phyloP scores from a whole-genome alignment of 352 stramenopile species.

The Phytophthora cactorum region DNA sequence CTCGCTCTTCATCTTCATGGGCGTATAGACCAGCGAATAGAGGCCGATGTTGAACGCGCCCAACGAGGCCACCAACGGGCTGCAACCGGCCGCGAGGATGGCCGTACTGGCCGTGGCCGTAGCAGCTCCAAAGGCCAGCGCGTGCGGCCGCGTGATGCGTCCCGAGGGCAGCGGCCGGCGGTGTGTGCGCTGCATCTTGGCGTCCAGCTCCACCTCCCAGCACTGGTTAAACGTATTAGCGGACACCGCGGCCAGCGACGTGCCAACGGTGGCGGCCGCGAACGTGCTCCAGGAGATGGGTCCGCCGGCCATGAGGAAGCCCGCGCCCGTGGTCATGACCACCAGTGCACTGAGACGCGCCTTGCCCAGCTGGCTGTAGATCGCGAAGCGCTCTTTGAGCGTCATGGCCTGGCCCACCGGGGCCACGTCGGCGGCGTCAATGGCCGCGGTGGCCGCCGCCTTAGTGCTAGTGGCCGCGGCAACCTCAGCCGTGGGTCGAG shows the following conservation, averaged over 20 bases:
- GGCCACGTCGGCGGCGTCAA: slow-evolving; percentile 29
- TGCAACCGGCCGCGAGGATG: slow-evolving; percentile 93
- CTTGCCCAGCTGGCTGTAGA: slow-evolving; percentile 96
- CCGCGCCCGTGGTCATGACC: slow-evolving; percentile 95
- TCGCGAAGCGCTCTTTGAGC: slow-evolving; percentile 65
- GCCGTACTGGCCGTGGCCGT: slow-evolving; percentile 89
- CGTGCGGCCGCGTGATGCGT: slow-evolving; percentile 78
- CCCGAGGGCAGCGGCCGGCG: slow-evolving; percentile 94
- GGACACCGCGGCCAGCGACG: slow-evolving; percentile 93
- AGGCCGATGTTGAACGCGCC: slow-evolving; percentile 97
- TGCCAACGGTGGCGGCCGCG: slow-evolving; percentile 92
- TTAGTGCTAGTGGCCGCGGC: slow-evolving; percentile 41
- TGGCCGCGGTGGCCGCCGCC: slow-evolving; percentile 28
- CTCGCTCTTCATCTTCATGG: slow-evolving; percentile 96
- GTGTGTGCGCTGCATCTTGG: slow-evolving; percentile 97
- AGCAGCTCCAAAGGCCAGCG: slow-evolving; percentile 80
- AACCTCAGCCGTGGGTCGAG: slow-evolving; percentile 55
- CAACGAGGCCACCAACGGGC: slow-evolving; percentile 95
- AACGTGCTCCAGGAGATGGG: slow-evolving; percentile 92
- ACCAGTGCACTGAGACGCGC: slow-evolving; percentile 95
- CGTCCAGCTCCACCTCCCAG: slow-evolving; percentile 95
- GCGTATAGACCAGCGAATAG: slow-evolving; percentile 99
- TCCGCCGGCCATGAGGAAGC: slow-evolving; percentile 96
- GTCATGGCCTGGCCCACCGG: slow-evolving; percentile 40
- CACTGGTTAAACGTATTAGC: slow-evolving; percentile 99